Evolutionary conservation across 2,329 filamentous ascomycete species (phyloP).

Genomic region (Trichoderma endophyticum): DNA sequence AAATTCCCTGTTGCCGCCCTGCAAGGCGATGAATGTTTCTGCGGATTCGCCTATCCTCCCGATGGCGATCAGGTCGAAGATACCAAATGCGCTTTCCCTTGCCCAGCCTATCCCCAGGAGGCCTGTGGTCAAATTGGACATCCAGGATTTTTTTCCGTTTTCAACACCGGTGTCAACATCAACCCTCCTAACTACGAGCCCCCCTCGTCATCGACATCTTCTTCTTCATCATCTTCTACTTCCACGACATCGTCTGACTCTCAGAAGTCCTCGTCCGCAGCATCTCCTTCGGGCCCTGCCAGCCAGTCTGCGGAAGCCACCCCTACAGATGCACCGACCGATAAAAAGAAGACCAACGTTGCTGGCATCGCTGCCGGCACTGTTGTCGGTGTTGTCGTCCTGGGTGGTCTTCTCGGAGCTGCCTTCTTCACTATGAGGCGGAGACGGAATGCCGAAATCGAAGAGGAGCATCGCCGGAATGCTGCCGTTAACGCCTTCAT

Average conservation of each 20-base stretch:
- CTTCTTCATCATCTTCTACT: constrained; percentile 22
- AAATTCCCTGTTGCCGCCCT: constrained; percentile 57
- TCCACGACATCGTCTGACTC: background rate
- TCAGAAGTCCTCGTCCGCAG: background rate
- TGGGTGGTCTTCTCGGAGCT: constrained; percentile 64
- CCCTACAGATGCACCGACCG: constrained; percentile 23
- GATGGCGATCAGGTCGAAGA: constrained; percentile 51
- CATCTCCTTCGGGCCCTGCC: constrained; percentile 23
- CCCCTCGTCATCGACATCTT: constrained; percentile 20
- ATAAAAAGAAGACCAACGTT: constrained; percentile 58
- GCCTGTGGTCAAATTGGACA: constrained; percentile 51
- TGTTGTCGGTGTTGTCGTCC: constrained; percentile 74
- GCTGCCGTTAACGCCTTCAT: constrained; percentile 76
- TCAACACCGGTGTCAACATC: constrained; percentile 49
- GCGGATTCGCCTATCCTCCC: constrained; percentile 67
- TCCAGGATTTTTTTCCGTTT: constrained; percentile 40
- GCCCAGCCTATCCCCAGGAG: constrained; percentile 59
- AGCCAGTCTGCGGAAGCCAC: constrained; percentile 24
- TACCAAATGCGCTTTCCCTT: constrained; percentile 60
- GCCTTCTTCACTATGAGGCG: constrained; percentile 72
- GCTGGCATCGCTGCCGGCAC: constrained; percentile 83
- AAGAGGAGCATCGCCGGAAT: constrained; percentile 81
- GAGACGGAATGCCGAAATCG: constrained; percentile 71
- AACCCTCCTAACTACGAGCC: constrained; percentile 30
- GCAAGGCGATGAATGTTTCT: constrained; percentile 65